phyloP scores from a whole-genome alignment of 441 rosid species.

The Erysimum pusillum region DNA sequence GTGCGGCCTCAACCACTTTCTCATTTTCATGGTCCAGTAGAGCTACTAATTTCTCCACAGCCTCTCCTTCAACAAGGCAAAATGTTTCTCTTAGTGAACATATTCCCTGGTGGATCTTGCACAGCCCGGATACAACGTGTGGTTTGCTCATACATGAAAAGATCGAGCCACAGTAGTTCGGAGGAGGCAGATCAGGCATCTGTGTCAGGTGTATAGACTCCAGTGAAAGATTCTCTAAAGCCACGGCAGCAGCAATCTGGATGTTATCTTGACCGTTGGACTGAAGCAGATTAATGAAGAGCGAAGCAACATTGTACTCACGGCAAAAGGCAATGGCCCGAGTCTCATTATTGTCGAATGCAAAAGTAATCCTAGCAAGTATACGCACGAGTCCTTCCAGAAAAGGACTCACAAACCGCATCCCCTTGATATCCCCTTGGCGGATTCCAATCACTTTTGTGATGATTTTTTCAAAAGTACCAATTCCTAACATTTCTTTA shows the following conservation, averaged over 20 bases:
- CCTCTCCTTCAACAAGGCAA: slow-evolving; percentile 88
- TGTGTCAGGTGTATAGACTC: slow-evolving; percentile 80
- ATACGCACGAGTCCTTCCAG: slow-evolving; percentile 84
- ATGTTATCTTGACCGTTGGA: slow-evolving; percentile 79
- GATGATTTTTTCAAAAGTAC: slow-evolving; percentile 73
- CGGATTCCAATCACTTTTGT: slow-evolving; percentile 66
- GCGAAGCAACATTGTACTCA: slow-evolving; percentile 66
- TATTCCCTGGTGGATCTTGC: slow-evolving; percentile 84
- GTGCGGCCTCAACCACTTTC: slow-evolving; percentile 88
- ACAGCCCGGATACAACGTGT: slow-evolving; percentile 71
- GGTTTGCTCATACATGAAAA: slow-evolving; percentile 82
- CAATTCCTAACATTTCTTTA: slow-evolving; percentile 80
- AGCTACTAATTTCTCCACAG: slow-evolving; percentile 84
- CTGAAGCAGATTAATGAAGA: slow-evolving; percentile 80
- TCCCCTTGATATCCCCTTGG: slow-evolving; percentile 77
- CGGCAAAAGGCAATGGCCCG: slow-evolving; percentile 71
- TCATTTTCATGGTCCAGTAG: slow-evolving; percentile 91
- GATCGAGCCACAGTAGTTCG: slow-evolving; percentile 62
- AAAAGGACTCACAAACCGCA: slow-evolving; percentile 77
- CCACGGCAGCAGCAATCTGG: slow-evolving; percentile 85
- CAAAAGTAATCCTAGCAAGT: slow-evolving; percentile 87
- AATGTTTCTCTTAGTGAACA: slow-evolving; percentile 84
- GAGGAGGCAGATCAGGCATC: slow-evolving; percentile 79
- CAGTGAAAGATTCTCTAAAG: slow-evolving; percentile 88
- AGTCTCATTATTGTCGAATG: slow-evolving; percentile 74